These are phyloP conservation scores for Hymenoscyphus albidus DNA, from an alignment of 2,329 filamentous ascomycete species.

Conservation along the genomic window DNA sequence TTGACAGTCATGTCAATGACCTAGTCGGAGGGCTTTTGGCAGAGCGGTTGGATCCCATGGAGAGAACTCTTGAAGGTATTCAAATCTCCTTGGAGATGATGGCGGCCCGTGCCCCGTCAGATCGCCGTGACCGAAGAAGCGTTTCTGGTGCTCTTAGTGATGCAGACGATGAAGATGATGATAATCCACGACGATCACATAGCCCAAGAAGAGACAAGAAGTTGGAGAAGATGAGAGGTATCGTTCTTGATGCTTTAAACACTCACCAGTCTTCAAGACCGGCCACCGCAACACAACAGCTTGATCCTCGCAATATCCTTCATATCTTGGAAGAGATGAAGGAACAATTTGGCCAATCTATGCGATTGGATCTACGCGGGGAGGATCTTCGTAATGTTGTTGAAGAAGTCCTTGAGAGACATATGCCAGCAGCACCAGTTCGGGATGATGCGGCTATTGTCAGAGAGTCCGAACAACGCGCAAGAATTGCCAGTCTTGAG, in stretches of 20 bases:
- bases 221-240: conserved; percentile 74
- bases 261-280: conserved; percentile 45
- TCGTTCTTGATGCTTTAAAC: conserved; percentile 69
- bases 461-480: conserved; percentile 21
- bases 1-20: conserved; percentile 85
- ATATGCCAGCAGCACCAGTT: conserved; percentile 48
- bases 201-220: conserved; percentile 77
- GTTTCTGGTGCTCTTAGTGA: conserved; percentile 73
- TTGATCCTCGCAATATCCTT: conserved; percentile 48
- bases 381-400: conserved; percentile 60
- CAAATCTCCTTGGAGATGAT: conserved; percentile 63
- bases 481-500: conserved; percentile 53
- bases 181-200: conserved; percentile 65
- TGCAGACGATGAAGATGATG: conserved; percentile 92
- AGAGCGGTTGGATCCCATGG: conserved; percentile 73
- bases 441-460: conserved; percentile 34
- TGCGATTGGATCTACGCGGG: conserved; percentile 43
- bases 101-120: conserved; percentile 52
- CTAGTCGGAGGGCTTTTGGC: conserved; percentile 76
- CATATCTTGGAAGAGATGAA: conserved; percentile 65
- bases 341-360: conserved; percentile 46
- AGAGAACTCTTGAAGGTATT: conserved; percentile 73
- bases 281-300: conserved; percentile 26
- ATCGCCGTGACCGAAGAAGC: conserved; percentile 58
- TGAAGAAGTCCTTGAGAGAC: conserved; percentile 44